These are phyloP conservation scores for Carex arenaria DNA, from an alignment of 202 grass and related monocot genomes.

Conservation along the genomic window DNA sequence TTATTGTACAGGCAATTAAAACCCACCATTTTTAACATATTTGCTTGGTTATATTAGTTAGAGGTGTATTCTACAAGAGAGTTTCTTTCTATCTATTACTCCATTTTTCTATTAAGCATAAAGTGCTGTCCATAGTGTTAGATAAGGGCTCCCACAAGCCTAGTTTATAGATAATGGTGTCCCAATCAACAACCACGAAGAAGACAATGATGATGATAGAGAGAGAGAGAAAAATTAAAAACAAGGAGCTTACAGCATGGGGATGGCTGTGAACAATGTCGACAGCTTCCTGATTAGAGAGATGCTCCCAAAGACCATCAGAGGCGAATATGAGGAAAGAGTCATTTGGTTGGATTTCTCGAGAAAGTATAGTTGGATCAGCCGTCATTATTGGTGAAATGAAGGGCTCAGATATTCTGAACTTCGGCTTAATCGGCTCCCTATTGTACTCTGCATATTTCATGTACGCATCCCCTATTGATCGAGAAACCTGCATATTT, in stretches of 20 bases:
- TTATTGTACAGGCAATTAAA: background rate
- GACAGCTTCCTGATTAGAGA: conserved; percentile 75
- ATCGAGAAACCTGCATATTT: conserved; percentile 78
- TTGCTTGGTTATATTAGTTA: background rate
- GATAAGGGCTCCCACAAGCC: background rate
- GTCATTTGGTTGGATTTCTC: conserved; percentile 55
- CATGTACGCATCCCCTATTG: conserved; percentile 80
- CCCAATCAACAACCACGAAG: background rate
- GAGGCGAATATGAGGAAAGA: conserved; percentile 89
- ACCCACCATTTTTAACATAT: background rate
- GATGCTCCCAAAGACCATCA: conserved; percentile 90
- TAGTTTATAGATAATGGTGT: background rate
- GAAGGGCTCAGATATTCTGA: conserved; percentile 68
- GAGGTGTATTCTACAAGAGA: background rate
- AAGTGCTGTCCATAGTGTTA: background rate
- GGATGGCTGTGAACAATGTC: conserved; percentile 84
- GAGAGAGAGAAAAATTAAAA: background rate
- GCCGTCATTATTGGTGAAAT: conserved; percentile 61
- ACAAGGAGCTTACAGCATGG: conserved; percentile 48
- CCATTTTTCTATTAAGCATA: background rate
- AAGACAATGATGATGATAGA: background rate
- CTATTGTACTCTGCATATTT: conserved; percentile 63
- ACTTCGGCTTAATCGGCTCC: conserved; percentile 74
- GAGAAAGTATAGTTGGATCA: conserved; percentile 59
- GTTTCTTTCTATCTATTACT: background rate